Conservation (phyloP, 805 yeast species). For the Candida montana region DNA sequence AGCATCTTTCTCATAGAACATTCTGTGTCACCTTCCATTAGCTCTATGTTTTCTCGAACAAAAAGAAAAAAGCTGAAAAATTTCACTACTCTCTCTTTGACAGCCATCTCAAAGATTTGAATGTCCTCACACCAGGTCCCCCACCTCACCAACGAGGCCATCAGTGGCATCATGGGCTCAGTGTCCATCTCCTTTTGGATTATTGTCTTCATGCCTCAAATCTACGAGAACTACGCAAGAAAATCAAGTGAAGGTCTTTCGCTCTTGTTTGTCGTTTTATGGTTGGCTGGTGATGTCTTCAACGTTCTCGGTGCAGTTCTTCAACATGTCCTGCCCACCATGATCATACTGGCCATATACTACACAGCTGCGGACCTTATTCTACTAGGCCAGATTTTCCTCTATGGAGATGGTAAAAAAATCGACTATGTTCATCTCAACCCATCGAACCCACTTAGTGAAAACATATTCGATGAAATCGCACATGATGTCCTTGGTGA, state of each 20-base stretch:
- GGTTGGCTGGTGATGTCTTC: conserved; percentile 93
- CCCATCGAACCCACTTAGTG: conserved; percentile 82
- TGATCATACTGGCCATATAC: conserved; percentile 88
- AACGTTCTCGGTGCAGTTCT: conserved; percentile 86
- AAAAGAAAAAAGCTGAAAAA: too few species aligned
- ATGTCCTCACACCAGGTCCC: conserved; percentile 1
- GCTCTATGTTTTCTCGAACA: not conserved
- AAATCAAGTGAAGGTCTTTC: conserved; percentile 90
- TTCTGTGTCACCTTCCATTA: not conserved
- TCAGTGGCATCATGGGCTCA: conserved; percentile 39
- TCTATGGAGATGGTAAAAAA: conserved; percentile 59
- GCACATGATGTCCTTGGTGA: conserved; percentile 38
- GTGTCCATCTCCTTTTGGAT: conserved; percentile 97
- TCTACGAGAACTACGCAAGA: conserved; percentile 83
- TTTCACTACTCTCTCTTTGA: too few species aligned
- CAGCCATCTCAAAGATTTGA: not conserved
- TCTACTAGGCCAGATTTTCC: conserved; percentile 74
- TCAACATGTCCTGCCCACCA: conserved; percentile 90
- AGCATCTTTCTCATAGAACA: too few species aligned
- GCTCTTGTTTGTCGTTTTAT: conserved; percentile 73
- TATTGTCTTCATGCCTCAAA: conserved; percentile 94
- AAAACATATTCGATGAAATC: conserved; percentile 62
- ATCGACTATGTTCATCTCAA: conserved; percentile 77
- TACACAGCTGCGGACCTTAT: conserved; percentile 89
- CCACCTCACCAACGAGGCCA: conserved; percentile 20